Conservation (phyloP, 345 rosid genomes). For the Rhizophora apiculata region DNA sequence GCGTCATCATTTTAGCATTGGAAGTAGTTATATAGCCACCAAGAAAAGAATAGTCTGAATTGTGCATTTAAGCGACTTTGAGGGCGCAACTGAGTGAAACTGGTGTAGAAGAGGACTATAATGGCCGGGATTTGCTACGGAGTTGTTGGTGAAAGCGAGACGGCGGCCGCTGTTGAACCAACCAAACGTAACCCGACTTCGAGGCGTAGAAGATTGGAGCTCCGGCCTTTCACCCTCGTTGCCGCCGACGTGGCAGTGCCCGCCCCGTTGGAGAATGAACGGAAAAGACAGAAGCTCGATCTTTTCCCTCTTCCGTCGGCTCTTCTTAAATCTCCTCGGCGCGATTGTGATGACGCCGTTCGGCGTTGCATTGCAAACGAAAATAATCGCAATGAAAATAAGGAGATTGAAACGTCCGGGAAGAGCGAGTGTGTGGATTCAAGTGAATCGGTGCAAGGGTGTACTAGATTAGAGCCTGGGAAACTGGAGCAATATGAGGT, state of each 20-base stretch:
- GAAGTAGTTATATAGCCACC: neutral
- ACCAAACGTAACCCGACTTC: slow-evolving; percentile 36
- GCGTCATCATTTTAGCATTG: neutral
- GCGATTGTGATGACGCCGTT: slow-evolving; percentile 21
- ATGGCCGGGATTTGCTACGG: slow-evolving; percentile 89
- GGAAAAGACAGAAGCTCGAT: slow-evolving; percentile 51
- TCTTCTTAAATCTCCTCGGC: neutral
- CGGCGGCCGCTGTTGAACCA: slow-evolving; percentile 47
- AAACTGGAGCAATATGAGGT: neutral
- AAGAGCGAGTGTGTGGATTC: neutral
- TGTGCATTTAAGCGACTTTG: neutral
- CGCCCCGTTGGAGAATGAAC: slow-evolving; percentile 33
- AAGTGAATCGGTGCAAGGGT: neutral
- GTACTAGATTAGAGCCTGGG: neutral
- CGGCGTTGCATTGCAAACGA: slow-evolving; percentile 7
- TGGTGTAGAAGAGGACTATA: neutral
- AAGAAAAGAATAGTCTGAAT: too few species aligned
- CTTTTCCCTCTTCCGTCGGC: neutral
- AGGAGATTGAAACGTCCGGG: neutral
- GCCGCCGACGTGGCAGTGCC: slow-evolving; percentile 43
- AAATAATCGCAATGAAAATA: neutral
- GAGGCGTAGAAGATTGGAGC: slow-evolving; percentile 56
- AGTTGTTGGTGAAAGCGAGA: slow-evolving; percentile 64
- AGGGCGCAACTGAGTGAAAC: too few species aligned
- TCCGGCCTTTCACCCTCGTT: slow-evolving; percentile 46